These are phyloP conservation scores for Allium cepa DNA, from an alignment of 106 monocot species.

Conservation along the genomic window DNA sequence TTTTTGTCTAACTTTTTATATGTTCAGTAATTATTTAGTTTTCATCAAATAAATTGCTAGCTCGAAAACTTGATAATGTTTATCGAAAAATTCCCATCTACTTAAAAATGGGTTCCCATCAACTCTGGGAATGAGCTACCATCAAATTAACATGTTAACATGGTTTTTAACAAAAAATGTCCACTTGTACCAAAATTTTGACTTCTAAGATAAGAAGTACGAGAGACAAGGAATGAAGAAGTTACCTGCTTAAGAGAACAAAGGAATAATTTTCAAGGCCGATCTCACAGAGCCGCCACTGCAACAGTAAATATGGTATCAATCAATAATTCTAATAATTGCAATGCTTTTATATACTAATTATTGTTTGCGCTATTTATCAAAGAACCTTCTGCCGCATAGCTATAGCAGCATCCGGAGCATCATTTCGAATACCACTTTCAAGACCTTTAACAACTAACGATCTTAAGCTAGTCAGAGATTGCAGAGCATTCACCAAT, in stretches of 20 bases:
- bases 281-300: constrained; percentile 97
- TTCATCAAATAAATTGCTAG: no score
- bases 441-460: constrained; percentile 70
- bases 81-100: no score
- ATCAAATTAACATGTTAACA: no score
- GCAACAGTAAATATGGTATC: constrained; percentile 9
- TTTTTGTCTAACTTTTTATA: no score
- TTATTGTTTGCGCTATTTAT: neutral
- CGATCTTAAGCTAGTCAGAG: constrained; percentile 55
- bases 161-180: no score
- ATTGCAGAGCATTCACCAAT: constrained; percentile 51
- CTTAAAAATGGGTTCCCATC: no score
- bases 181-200: no score
- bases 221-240: neutral
- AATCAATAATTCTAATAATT: neutral
- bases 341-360: neutral
- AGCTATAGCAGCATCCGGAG: constrained; percentile 88
- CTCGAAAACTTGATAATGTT: no score
- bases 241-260: constrained; percentile 87
- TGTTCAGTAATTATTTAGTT: no score
- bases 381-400: constrained; percentile 84
- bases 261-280: constrained; percentile 95
- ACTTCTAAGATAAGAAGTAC: no score
- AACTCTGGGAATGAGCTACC: no score
- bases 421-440: constrained; percentile 97